Conservation (phyloP, 305 asterid species). For the Petunia hybrid region DNA sequence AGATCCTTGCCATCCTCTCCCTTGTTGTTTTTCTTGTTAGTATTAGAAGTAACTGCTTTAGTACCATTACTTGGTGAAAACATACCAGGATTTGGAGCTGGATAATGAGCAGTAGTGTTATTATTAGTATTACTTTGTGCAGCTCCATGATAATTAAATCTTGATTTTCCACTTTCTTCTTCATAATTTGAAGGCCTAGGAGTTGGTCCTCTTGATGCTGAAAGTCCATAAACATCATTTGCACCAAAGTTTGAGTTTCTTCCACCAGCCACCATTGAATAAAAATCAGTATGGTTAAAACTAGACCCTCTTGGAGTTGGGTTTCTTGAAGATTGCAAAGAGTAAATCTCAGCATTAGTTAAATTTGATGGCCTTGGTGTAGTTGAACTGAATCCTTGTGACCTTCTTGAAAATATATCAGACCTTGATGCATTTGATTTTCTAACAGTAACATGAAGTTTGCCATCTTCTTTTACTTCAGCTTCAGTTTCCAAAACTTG, state of each 20-base stretch:
- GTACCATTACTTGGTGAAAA: constrained; percentile 69
- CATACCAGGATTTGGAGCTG: constrained; percentile 93
- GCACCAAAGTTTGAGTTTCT: constrained; percentile 86
- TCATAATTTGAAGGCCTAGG: constrained; percentile 87
- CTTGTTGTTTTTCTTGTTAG: constrained; percentile 58
- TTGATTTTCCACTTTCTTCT: constrained; percentile 65
- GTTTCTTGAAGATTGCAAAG: constrained; percentile 84
- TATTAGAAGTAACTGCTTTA: constrained; percentile 42
- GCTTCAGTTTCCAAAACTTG: constrained; percentile 86
- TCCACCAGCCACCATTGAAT: constrained; percentile 73
- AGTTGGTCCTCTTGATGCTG: constrained; percentile 76
- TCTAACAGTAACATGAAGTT: constrained; percentile 86
- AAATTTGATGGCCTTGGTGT: constrained; percentile 88
- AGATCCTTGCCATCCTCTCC: constrained; percentile 67
- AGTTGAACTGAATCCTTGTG: constrained; percentile 67
- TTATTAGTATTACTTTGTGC: constrained; percentile 21
- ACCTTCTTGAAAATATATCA: constrained; percentile 77
- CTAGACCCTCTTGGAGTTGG: constrained; percentile 97
- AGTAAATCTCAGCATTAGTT: constrained; percentile 95
- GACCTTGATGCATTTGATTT: constrained; percentile 90
- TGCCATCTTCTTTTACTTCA: constrained; percentile 81
- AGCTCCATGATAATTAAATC: constrained; percentile 56
- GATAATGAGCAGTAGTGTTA: constrained; percentile 45
- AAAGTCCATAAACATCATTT: constrained; percentile 62
- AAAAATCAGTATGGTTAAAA: constrained; percentile 86